Percentiles rank a stretch among this genome's conserved stretches.
These are phyloP conservation scores for Nakazawaea populi DNA, from an alignment of 805 yeast genomes.

Conservation along the genomic window DNA sequence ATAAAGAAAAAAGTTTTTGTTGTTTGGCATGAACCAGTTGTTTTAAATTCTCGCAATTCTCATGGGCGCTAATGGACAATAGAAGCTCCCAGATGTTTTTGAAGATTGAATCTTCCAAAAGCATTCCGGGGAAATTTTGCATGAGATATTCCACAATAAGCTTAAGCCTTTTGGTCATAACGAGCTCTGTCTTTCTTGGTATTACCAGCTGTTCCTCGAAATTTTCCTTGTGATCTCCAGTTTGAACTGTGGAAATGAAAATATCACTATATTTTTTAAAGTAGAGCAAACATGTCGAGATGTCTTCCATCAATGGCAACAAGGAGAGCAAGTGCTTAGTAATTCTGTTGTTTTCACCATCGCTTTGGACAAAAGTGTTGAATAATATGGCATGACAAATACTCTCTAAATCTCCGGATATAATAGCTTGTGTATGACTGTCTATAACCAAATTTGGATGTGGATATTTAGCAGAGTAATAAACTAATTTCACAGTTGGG, in stretches of 20 bases:
- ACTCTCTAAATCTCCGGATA: constrained; percentile 61
- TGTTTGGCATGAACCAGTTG: constrained; percentile 46
- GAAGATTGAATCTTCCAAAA: constrained; percentile 57
- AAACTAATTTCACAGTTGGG: constrained; percentile 14
- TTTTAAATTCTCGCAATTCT: constrained; percentile 48
- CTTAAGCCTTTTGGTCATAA: constrained; percentile 45
- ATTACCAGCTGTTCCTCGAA: constrained; percentile 14
- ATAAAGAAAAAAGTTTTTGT: constrained; percentile 31
- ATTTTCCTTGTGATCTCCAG: not conserved
- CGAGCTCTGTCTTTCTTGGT: constrained; percentile 27
- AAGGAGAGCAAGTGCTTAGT: constrained; percentile 39
- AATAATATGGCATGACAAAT: constrained; percentile 71
- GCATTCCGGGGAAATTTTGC: constrained; percentile 60
- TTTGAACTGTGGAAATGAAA: constrained; percentile 13
- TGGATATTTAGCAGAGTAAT: constrained; percentile 41
- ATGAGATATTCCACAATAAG: constrained; percentile 50
- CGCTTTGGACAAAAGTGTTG: constrained; percentile 31
- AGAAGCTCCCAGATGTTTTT: constrained; percentile 52
- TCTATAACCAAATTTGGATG: constrained; percentile 60
- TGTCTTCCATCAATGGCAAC: constrained; percentile 50
- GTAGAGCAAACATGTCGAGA: constrained; percentile 34
- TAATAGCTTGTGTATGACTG: constrained; percentile 32
- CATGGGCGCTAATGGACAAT: constrained; percentile 41
- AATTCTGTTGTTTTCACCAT: constrained; percentile 18
- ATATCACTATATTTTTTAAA: constrained; percentile 29